A percentile compares a stretch with the other conserved stretches of the same genome.
Conservation (phyloP, 306 rosid species). For the Bauhinia variegata region DNA sequence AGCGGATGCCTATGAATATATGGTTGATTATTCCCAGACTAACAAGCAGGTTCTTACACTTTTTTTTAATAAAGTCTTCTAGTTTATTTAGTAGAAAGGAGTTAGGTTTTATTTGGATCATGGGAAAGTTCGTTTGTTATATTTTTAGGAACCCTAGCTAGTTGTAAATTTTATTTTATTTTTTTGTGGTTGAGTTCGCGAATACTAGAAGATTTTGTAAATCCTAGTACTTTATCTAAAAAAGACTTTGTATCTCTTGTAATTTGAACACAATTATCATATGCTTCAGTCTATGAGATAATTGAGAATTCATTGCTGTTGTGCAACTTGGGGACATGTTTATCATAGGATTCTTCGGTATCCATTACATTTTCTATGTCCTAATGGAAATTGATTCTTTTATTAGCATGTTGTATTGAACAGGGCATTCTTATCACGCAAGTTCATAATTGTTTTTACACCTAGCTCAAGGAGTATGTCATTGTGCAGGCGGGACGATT, state of each 20-base stretch:
- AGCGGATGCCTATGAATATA: slow-evolving; percentile 95
- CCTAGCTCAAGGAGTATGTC: slow-evolving; percentile 14
- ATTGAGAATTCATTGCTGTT: background rate
- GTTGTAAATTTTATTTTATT: background rate
- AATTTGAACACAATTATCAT: background rate
- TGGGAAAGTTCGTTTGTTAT: background rate
- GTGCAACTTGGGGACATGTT: no score
- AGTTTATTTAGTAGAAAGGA: background rate
- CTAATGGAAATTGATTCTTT: background rate
- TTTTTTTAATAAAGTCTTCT: background rate
- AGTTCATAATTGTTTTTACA: background rate
- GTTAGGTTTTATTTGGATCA: background rate
- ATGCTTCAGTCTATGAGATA: background rate
- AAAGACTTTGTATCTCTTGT: background rate
- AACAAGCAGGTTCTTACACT: slow-evolving; percentile 66
- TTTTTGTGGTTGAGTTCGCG: background rate
- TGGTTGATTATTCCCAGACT: slow-evolving; percentile 95
- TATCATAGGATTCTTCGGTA: no score
- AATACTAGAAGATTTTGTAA: background rate
- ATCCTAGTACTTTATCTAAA: background rate
- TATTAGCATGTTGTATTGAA: background rate
- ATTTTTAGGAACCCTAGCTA: slow-evolving; percentile 9
- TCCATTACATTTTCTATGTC: background rate
- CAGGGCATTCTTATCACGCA: background rate
- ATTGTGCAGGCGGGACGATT: slow-evolving; percentile 75